These are phyloP conservation scores for Dactylellina cionopaga DNA, from an alignment of 2,329 filamentous ascomycete genomes.

Conservation along the genomic window DNA sequence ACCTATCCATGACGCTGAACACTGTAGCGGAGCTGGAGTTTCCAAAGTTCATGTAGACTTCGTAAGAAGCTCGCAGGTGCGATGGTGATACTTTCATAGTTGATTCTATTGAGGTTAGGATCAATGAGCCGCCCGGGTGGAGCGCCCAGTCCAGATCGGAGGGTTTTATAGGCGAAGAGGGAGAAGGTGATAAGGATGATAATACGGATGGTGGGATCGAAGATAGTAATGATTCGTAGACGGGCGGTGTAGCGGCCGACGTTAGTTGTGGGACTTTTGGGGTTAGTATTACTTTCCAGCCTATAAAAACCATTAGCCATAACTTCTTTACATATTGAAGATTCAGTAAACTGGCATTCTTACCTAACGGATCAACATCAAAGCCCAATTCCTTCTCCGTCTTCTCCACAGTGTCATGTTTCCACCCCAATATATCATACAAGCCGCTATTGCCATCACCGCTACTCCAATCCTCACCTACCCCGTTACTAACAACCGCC, in stretches of 20 bases:
- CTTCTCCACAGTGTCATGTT: conserved; percentile 71
- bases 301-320: conserved; percentile 56
- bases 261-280: conserved; percentile 71
- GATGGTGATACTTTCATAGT: conserved; percentile 69
- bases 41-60: conserved; percentile 74
- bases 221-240: conserved; percentile 68
- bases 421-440: conserved; percentile 74
- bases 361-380: conserved; percentile 71
- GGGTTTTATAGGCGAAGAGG: conserved; percentile 60
- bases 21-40: conserved; percentile 77
- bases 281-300: conserved; percentile 75
- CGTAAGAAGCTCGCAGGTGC: conserved; percentile 75
- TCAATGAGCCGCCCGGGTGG: conserved; percentile 75
- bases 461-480: conserved; percentile 62
- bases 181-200: conserved; percentile 63
- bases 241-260: conserved; percentile 65
- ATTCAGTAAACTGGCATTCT: conserved; percentile 53
- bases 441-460: conserved; percentile 56
- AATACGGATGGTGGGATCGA: conserved; percentile 61
- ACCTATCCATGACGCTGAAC: conserved; percentile 72
- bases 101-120: conserved; percentile 71
- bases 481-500: conserved; percentile 71
- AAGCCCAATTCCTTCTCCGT: conserved; percentile 73
- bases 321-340: neutral
- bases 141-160: conserved; percentile 77